These are phyloP conservation scores for Candida qinlingensis DNA, from an alignment of 805 yeast species.

Conservation along the genomic window DNA sequence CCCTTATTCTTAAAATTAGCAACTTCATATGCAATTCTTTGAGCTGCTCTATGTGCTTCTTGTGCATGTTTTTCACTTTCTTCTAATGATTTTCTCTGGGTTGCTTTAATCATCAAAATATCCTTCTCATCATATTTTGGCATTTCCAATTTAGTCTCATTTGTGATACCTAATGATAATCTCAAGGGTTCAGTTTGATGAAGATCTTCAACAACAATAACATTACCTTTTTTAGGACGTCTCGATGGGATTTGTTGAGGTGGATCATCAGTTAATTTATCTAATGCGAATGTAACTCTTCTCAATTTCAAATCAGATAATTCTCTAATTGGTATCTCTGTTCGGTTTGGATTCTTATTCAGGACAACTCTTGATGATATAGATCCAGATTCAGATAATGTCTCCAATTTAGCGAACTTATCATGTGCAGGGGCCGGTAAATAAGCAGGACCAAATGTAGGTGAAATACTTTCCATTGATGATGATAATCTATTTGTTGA, in stretches of 20 bases:
- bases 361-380: conserved; percentile 29
- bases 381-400: conserved; percentile 1
- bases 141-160: conserved; percentile 28
- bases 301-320: conserved; percentile 36
- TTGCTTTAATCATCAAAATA: conserved; percentile 51
- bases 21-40: conserved; percentile 65
- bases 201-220: conserved; percentile 63
- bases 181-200: conserved; percentile 51
- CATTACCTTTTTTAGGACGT: conserved; percentile 76
- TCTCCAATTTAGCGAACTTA: conserved; percentile 6
- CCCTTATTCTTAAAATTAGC: conserved; percentile 32
- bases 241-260: conserved; percentile 93
- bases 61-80: conserved; percentile 71
- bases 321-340: conserved; percentile 28
- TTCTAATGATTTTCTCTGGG: conserved; percentile 45
- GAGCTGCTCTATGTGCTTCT: conserved; percentile 71
- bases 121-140: conserved; percentile 32
- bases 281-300: conserved; percentile 74
- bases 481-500: conserved; percentile 2
- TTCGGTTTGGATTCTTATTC: conserved; percentile 40
- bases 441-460: conserved; percentile 9
- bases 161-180: conserved; percentile 64
- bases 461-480: conserved; percentile 14
- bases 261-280: conserved; percentile 71
- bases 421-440: conserved; percentile 4